Evolutionary conservation across 352 stramenopile species (phyloP), one percentile per base, ranked within the genome.

Genomic region (Pythium vanterpoolii): DNA sequence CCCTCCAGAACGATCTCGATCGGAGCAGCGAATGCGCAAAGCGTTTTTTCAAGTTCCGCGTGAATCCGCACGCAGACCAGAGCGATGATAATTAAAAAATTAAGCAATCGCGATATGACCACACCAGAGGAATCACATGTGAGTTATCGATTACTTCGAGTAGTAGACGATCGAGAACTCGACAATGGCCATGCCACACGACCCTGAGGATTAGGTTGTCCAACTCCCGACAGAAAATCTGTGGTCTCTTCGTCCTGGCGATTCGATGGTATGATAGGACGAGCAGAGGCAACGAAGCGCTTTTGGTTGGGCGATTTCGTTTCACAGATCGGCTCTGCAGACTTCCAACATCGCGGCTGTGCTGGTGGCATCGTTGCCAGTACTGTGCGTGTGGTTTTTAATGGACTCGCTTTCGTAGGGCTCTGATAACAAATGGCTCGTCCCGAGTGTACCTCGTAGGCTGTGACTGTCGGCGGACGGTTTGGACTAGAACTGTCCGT

Each of bases 381-480:
- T 8, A 60, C 31, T 14, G 52, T 31, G 1, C 52, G 52, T 27
- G 38, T 33, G 0, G 24, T 38, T 24, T 42, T 59, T 19, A n/a
- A 30, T 28, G 38, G 38, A 14, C 16, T 23, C 18, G 16, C 9
- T 33, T 71, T 74, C 19, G 59, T 60, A 3, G 72, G 66, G 45
- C 56, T 73, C 27, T 59, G 14, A 45, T 59, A 58, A 49, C 56
- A 36, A 40, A 73, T 26, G 38, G 56, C 73, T 6, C 54, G 71
- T 0, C 76, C 74, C 5, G 79, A 89, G 1, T 78, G 34, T 0
- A 72, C 49, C 43, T 89, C 79, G 42, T 86, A 85, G 7, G 66
- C 13, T 11, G 40, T 60, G 33, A 55, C 9, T 1, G 31, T 55
- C 8, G 21, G 43, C 19, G 43, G 34, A 5, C n/a, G n/a, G n/a